Percentiles rank a stretch among this genome's conserved stretches.
phyloP scores from a whole-genome alignment of 345 rosid genomes.

The Microcos paniculata region DNA sequence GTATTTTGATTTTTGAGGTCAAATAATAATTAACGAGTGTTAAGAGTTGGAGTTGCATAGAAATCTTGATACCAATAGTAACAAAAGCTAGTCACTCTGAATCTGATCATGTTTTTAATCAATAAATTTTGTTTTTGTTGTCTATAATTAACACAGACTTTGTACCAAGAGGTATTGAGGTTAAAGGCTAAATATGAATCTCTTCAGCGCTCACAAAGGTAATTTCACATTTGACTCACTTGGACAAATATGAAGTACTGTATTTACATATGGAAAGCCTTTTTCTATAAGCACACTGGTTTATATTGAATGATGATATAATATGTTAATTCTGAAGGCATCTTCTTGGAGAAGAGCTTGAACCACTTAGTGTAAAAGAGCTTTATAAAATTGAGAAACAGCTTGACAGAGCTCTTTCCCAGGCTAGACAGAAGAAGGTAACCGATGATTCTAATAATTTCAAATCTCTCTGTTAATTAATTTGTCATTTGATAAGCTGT shows the following conservation, averaged over 20 bases:
- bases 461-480: background rate
- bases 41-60: too few species aligned
- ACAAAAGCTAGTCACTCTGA: background rate
- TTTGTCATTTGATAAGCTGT: background rate
- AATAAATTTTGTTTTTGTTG: background rate
- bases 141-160: constrained; percentile 18
- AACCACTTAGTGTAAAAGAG: constrained; percentile 29
- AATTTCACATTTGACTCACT: background rate
- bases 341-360: constrained; percentile 44
- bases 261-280: background rate
- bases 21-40: too few species aligned
- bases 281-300: too few species aligned
- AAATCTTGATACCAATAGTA: too few species aligned
- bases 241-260: background rate
- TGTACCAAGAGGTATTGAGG: constrained; percentile 26
- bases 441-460: background rate
- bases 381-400: constrained; percentile 44
- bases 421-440: constrained; percentile 42
- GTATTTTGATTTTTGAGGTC: background rate
- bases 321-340: constrained; percentile 17
- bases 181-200: constrained; percentile 39
- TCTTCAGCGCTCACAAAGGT: constrained; percentile 36
- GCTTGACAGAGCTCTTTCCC: constrained; percentile 37
- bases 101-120: too few species aligned
- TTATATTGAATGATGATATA: too few species aligned